phyloP scores from a whole-genome alignment of 2,329 filamentous ascomycete genomes.

The Fusarium guadeloupense region DNA sequence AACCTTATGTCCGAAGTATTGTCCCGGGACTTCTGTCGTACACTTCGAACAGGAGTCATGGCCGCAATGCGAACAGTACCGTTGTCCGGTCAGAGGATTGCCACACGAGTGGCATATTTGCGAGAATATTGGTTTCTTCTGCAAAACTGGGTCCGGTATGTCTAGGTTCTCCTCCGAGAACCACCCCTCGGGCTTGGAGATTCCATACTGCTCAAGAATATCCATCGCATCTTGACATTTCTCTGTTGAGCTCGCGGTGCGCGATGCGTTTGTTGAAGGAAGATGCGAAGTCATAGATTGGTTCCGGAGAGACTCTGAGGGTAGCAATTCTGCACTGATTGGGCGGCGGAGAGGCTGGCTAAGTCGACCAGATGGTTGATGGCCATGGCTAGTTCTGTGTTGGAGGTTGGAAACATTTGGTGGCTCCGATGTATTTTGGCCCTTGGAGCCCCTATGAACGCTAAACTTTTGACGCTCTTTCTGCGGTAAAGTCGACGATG shows the following conservation, averaged over 20 bases:
- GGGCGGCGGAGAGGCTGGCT: background rate
- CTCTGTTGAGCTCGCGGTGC: conserved; percentile 47
- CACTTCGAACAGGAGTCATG: conserved; percentile 62
- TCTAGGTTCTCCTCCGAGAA: conserved; percentile 52
- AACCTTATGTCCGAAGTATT: conserved; percentile 7
- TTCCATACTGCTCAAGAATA: conserved; percentile 58
- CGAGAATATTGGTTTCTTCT: conserved; percentile 35
- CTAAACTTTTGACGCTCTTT: conserved; percentile 12
- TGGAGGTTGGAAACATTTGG: conserved; percentile 21
- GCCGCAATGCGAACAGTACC: conserved; percentile 58
- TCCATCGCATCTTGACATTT: conserved; percentile 56
- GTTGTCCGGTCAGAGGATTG: conserved; percentile 49
- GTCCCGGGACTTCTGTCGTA: conserved; percentile 46
- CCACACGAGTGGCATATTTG: conserved; percentile 62
- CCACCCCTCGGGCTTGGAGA: conserved; percentile 58
- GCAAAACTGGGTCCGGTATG: conserved; percentile 10
- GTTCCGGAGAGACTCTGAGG: background rate
- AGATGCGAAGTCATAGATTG: background rate
- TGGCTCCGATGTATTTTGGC: conserved; percentile 2
- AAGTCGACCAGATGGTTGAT: background rate
- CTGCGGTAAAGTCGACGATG: conserved; percentile 19
- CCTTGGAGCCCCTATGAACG: background rate
- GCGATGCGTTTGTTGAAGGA: conserved; percentile 32
- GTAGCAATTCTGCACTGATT: conserved; percentile 2
- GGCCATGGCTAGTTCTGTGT: background rate